Evolutionary conservation across 169 alveolate genomes (phyloP), one percentile per base, ranked within the genome.

Genomic region (Plasmodium berghei): DNA sequence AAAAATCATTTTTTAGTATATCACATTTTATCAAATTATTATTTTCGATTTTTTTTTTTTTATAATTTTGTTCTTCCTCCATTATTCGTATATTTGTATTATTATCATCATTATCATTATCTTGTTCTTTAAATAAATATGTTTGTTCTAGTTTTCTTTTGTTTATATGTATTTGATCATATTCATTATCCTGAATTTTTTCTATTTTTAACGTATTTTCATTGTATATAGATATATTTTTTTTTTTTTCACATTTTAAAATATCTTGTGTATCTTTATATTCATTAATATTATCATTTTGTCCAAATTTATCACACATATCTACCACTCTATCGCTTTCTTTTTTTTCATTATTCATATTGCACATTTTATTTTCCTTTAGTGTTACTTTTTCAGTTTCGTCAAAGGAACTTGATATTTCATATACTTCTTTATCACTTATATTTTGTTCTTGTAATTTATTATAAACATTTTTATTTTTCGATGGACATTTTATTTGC

Each of bases 321-420:
- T 22, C 26, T 0, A 22, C 0, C 1, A 22, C 1, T 22, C 1
- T 0, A 22, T 22, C 26, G 0, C 26, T 22, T 22, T 22, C 26
- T 0, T 22, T 22, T 22, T 22, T 22, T 22, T 22, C 26, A 34
- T 34, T 34, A 34, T 3, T 34, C 8, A 34, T 34, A 5, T 34
- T 34, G 3, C 8, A 34, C 8, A 34, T 34, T 34, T 55, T 18
- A 9, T 49, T 52, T 14, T 54, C 46, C 22, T 12, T 49, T 49
- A 49, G 2, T 48, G 9, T 55, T 20, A 56, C 45, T 42, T 77
- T 42, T 46, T 77, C 63, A 12, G 49, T 18, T 26, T 77, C 72
- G 49, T 63, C 69, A 63, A 40, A 12, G 14, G 49, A 40, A 58
- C 64, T 63, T 28, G 74, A 64, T 34, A 67, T 28, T 24, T 66